Percentiles rank a stretch among this genome's conserved stretches.
These are phyloP conservation scores for Coleophoma cylindrospora DNA, from an alignment of 2,329 filamentous ascomycete species.

Conservation along the genomic window DNA sequence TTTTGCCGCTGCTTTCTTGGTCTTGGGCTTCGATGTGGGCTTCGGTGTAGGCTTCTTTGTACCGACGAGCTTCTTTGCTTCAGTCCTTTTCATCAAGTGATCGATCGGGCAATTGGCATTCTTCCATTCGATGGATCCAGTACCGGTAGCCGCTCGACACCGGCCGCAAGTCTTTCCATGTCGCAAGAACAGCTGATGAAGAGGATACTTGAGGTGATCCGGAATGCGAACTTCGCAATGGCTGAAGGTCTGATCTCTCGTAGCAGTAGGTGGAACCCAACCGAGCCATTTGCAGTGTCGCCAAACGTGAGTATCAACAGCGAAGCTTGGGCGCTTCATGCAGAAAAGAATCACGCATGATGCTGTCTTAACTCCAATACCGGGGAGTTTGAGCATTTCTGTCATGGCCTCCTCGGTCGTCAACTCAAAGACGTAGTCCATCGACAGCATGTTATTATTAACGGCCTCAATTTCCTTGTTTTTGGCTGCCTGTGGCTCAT, in stretches of 20 bases:
- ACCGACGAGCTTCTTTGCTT: conserved; percentile 37
- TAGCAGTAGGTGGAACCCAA: conserved; percentile 48
- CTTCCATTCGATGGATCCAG: conserved; percentile 57
- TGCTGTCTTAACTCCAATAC: conserved; percentile 53
- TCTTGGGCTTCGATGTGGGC: neutral
- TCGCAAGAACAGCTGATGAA: conserved; percentile 50
- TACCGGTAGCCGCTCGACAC: conserved; percentile 45
- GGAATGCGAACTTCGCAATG: conserved; percentile 49
- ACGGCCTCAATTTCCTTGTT: conserved; percentile 51
- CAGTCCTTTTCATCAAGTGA: conserved; percentile 52
- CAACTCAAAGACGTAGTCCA: conserved; percentile 44
- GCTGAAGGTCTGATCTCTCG: conserved; percentile 41
- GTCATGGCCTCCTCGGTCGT: conserved; percentile 42
- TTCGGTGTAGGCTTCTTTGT: neutral
- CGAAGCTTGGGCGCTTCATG: conserved; percentile 46
- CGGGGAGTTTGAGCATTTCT: conserved; percentile 43
- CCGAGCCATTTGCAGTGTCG: conserved; percentile 46
- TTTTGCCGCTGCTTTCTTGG: neutral
- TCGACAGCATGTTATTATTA: conserved; percentile 51
- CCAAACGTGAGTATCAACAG: conserved; percentile 53
- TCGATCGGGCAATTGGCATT: conserved; percentile 56
- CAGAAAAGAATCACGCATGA: conserved; percentile 53
- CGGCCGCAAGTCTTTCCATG: conserved; percentile 45
- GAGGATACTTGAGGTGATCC: conserved; percentile 46
- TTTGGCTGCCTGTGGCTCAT: conserved; percentile 42